phyloP scores from a whole-genome alignment of 345 rosid genomes.

The Lumnitzera racemosa region DNA sequence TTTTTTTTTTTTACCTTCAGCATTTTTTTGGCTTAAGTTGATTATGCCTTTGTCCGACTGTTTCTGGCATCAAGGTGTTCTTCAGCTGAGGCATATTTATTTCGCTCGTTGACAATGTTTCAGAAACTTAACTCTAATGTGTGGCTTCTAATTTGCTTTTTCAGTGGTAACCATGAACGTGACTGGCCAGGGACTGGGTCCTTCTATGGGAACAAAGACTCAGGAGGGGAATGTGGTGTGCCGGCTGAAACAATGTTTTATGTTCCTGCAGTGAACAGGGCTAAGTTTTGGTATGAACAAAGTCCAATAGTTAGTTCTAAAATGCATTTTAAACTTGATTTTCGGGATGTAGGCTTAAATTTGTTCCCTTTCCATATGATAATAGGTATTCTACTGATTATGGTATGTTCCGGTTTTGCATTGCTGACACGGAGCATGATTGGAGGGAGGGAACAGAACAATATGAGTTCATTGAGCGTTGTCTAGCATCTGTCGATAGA shows the following conservation, averaged over 20 bases:
- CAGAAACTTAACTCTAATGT: too few relatives aligned
- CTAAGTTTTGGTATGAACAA: conserved; percentile 50
- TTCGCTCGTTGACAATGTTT: too few relatives aligned
- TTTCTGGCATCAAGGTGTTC: too few relatives aligned
- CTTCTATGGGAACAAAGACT: conserved; percentile 38
- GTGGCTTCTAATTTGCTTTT: too few relatives aligned
- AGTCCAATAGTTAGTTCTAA: background rate
- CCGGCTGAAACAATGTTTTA: conserved; percentile 44
- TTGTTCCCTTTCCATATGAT: too few relatives aligned
- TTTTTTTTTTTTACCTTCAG: too few relatives aligned
- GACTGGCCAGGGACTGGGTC: conserved; percentile 71
- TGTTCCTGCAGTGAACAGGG: conserved; percentile 50
- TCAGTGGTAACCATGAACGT: conserved; percentile 78
- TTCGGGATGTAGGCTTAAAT: too few relatives aligned
- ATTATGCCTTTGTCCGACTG: too few relatives aligned
- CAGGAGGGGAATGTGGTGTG: conserved; percentile 60
- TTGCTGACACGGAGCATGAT: conserved; percentile 77
- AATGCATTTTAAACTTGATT: too few relatives aligned
- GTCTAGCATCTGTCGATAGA: conserved; percentile 67
- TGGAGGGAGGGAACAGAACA: conserved; percentile 83
- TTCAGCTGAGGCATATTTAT: too few relatives aligned
- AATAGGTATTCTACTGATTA: conserved; percentile 68
- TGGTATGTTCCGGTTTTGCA: conserved; percentile 76
- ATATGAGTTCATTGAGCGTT: conserved; percentile 48
- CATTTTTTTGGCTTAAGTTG: too few relatives aligned